Evolutionary conservation across 2,329 filamentous ascomycete species (phyloP).

Genomic region (Aspergillus novoparasiticus): DNA sequence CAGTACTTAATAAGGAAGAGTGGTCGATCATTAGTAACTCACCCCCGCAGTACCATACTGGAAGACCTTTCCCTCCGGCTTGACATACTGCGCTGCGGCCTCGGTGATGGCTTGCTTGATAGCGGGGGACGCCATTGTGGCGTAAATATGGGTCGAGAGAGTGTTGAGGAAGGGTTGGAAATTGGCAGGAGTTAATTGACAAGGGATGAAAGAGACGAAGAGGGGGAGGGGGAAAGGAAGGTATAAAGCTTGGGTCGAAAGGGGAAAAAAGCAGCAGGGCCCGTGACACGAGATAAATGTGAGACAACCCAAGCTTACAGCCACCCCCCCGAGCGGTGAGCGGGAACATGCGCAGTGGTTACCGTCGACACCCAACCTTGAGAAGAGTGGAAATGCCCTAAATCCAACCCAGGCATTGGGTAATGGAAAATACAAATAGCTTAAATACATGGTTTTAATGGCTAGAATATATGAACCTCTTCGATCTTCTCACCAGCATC

Average conservation of each 20-base stretch:
- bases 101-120: slow-evolving; percentile 49
- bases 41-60: slow-evolving; percentile 65
- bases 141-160: slow-evolving; percentile 20
- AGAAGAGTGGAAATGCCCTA: background rate
- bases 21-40: slow-evolving; percentile 36
- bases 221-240: background rate
- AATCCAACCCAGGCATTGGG: background rate
- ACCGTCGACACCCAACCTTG: background rate
- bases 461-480: background rate
- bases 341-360: background rate
- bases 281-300: slow-evolving; percentile 12
- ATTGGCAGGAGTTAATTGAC: slow-evolving; percentile 1
- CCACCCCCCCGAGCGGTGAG: slow-evolving; percentile 22
- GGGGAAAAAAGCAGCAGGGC: slow-evolving; percentile 14
- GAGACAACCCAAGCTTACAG: slow-evolving; percentile 17
- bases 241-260: slow-evolving; percentile 10
- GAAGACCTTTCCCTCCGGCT: slow-evolving; percentile 54
- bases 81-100: slow-evolving; percentile 52
- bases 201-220: background rate
- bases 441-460: background rate
- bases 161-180: background rate
- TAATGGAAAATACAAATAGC: background rate
- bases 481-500: background rate
- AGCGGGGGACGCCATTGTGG: slow-evolving; percentile 46
- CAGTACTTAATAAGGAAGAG: slow-evolving; percentile 11